Conservation (phyloP, 1,139 yeast genomes). For the Saccharomyces hybrid region DNA sequence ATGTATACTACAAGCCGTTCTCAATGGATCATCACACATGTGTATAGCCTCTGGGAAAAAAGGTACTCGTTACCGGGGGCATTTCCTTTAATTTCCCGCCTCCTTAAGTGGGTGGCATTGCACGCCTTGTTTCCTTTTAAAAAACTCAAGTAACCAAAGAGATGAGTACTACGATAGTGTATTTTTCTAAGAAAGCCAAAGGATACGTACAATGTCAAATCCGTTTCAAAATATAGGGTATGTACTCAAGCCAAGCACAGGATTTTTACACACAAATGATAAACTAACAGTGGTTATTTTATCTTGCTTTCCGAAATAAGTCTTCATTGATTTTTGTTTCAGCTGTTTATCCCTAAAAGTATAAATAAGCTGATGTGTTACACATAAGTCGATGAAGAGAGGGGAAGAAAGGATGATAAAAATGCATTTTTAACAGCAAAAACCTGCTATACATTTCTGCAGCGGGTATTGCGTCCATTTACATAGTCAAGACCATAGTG, state of each 20-base stretch:
- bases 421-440: slow-evolving; percentile 11
- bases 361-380: slow-evolving; percentile 2
- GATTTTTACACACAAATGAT: background rate
- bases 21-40: too few species aligned
- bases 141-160: background rate
- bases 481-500: slow-evolving; percentile 22
- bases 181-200: background rate
- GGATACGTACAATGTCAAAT: slow-evolving; percentile 9
- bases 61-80: too few species aligned
- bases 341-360: background rate
- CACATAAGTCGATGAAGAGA: slow-evolving; percentile 2
- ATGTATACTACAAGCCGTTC: too few species aligned
- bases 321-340: background rate
- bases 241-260: slow-evolving; percentile 6
- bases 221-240: slow-evolving; percentile 26
- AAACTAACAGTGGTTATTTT: slow-evolving; percentile 1
- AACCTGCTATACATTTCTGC: slow-evolving; percentile 21
- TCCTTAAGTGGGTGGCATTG: too few species aligned
- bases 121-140: background rate
- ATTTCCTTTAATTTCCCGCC: background rate
- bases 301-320: background rate
- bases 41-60: too few species aligned
- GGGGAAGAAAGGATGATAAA: background rate
- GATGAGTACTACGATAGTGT: background rate
- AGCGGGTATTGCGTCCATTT: slow-evolving; percentile 22